A percentile compares a stretch with the other conserved stretches of the same genome.
Conservation (phyloP, 2,329 filamentous ascomycete species). For the Seiridium cupressi region DNA sequence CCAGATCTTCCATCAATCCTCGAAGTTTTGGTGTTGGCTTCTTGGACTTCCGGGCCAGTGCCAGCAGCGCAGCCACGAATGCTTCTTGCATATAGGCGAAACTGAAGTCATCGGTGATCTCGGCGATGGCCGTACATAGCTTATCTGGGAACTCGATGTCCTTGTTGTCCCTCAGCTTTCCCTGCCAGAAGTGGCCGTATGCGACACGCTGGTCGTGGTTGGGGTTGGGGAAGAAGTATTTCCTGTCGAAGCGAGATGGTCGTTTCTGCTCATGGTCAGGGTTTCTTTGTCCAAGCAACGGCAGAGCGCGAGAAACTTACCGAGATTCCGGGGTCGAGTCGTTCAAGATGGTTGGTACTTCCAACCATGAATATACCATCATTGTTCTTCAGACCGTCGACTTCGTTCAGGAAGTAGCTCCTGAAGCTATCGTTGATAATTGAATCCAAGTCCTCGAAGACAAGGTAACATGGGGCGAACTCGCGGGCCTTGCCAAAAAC, state of each 20-base stretch:
- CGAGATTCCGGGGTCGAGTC: slow-evolving; percentile 63
- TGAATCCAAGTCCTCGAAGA: slow-evolving; percentile 71
- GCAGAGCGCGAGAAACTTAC: slow-evolving; percentile 24
- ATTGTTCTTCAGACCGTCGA: slow-evolving; percentile 68
- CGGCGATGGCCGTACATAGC: slow-evolving; percentile 57
- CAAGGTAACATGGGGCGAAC: slow-evolving; percentile 65
- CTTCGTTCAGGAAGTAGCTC: slow-evolving; percentile 71
- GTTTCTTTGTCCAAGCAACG: too few species aligned
- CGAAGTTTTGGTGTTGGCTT: slow-evolving; percentile 20
- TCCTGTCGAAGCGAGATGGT: slow-evolving; percentile 65
- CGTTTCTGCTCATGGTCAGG: slow-evolving; percentile 44
- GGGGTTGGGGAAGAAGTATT: slow-evolving; percentile 63
- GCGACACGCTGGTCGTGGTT: slow-evolving; percentile 49
- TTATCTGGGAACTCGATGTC: slow-evolving; percentile 59
- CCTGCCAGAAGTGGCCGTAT: slow-evolving; percentile 64
- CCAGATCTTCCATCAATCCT: slow-evolving; percentile 26
- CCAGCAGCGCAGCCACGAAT: slow-evolving; percentile 61
- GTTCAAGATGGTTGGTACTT: slow-evolving; percentile 64
- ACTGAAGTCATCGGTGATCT: slow-evolving; percentile 63
- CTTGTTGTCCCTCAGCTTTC: slow-evolving; percentile 53
- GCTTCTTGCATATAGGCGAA: slow-evolving; percentile 71
- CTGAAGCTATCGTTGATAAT: slow-evolving; percentile 59
- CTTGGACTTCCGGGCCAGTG: slow-evolving; percentile 44
- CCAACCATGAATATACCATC: slow-evolving; percentile 70
- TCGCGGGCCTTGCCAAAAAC: slow-evolving; percentile 61